These are phyloP conservation scores for Aspergillus amoenus DNA, from an alignment of 2,329 filamentous ascomycete species.

Conservation along the genomic window DNA sequence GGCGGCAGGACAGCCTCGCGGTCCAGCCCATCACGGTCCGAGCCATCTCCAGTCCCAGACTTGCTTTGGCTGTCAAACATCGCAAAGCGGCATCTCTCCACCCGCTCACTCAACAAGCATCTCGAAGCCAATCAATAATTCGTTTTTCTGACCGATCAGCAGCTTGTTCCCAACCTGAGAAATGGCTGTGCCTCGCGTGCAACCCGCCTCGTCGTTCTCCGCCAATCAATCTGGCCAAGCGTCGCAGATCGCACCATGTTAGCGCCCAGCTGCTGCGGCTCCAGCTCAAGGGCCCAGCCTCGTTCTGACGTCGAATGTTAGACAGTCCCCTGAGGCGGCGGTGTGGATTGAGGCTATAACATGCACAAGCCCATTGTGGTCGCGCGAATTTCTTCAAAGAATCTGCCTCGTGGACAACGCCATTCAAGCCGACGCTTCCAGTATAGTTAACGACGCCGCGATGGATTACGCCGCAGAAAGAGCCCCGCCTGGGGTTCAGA, in stretches of 20 bases:
- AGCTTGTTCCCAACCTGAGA: background rate
- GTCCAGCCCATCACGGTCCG: no score
- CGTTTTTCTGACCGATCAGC: background rate
- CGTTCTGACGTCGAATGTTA: background rate
- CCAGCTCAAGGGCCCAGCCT: background rate
- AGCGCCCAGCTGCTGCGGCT: slow-evolving; percentile 2
- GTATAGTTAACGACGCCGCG: background rate
- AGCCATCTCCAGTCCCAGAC: no score
- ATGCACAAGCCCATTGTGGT: background rate
- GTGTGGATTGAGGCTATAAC: no score
- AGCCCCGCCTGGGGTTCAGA: background rate
- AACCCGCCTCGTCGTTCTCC: background rate
- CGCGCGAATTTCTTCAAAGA: background rate
- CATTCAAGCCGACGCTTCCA: background rate
- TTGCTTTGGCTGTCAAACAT: no score
- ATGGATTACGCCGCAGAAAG: background rate
- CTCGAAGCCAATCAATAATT: no score
- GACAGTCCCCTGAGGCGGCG: background rate
- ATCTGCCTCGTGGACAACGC: background rate
- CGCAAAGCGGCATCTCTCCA: no score
- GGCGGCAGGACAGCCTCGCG: no score
- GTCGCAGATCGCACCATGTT: background rate
- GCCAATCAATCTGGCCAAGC: background rate
- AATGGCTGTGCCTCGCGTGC: no score
- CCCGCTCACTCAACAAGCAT: no score